A percentile compares a stretch with the other conserved stretches of the same genome.
These are phyloP conservation scores for Lipomyces orientalis DNA, from an alignment of 805 yeast genomes.

Conservation along the genomic window DNA sequence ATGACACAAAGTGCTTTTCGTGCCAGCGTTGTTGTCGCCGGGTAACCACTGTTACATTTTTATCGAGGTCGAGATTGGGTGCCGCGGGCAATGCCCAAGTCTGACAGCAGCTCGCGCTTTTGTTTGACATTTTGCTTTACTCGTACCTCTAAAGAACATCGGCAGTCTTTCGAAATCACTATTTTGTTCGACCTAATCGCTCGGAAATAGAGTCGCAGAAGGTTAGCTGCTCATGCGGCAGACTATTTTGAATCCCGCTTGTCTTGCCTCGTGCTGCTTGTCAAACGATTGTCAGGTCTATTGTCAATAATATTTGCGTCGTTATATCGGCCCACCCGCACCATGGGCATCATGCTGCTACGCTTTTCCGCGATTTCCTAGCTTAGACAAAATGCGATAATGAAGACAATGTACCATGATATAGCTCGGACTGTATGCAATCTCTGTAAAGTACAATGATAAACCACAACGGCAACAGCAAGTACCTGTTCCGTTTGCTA, in stretches of 20 bases:
- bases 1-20: too few relatives aligned
- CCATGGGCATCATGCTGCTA: too few relatives aligned
- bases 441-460: background rate
- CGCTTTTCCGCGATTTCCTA: too few relatives aligned
- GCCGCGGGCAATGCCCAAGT: background rate
- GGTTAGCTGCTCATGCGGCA: background rate
- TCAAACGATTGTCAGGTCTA: background rate
- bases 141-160: too few relatives aligned
- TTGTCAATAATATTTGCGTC: background rate
- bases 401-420: too few relatives aligned
- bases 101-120: background rate
- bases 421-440: background rate
- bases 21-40: background rate
- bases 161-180: too few relatives aligned
- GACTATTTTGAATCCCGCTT: background rate
- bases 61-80: too few relatives aligned
- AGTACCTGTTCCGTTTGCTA: background rate
- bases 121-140: background rate
- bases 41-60: background rate
- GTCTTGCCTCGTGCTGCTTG: background rate
- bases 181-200: too few relatives aligned
- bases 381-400: too few relatives aligned
- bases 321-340: background rate
- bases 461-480: background rate
- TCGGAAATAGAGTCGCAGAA: too few relatives aligned